phyloP scores from a whole-genome alignment of 2,329 filamentous ascomycete genomes.

The Aspergillus costaricaensis region DNA sequence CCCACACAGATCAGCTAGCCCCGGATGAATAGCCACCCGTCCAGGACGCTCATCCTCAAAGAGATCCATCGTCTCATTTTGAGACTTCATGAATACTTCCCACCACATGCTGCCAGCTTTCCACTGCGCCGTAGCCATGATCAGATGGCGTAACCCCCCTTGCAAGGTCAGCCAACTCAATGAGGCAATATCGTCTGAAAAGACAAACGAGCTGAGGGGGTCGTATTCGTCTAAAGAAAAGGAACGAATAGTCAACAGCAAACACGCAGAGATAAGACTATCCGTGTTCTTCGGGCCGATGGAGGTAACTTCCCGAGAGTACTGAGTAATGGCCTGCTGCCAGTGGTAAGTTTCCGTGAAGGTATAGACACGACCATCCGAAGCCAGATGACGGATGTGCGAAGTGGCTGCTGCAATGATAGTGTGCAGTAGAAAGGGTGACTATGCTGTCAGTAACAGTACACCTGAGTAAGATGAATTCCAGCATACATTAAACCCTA shows the following conservation, averaged over 20 bases:
- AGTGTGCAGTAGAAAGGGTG: slow-evolving; percentile 42
- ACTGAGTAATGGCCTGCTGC: slow-evolving; percentile 39
- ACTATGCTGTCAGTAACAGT: slow-evolving; percentile 19
- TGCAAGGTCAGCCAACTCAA: slow-evolving; percentile 43
- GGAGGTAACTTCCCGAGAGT: slow-evolving; percentile 33
- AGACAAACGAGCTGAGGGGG: slow-evolving; percentile 39
- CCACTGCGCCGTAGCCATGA: slow-evolving; percentile 28
- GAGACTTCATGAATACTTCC: slow-evolving; percentile 31
- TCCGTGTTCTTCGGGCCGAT: slow-evolving; percentile 39
- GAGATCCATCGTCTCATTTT: slow-evolving; percentile 19
- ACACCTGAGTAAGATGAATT: not conserved
- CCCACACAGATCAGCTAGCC: slow-evolving; percentile 38
- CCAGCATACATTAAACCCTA: slow-evolving; percentile 34
- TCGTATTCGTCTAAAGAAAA: slow-evolving; percentile 35
- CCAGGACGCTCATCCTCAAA: slow-evolving; percentile 34
- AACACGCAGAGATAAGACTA: slow-evolving; percentile 39
- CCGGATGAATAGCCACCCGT: slow-evolving; percentile 30
- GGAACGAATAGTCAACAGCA: slow-evolving; percentile 40
- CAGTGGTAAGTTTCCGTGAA: slow-evolving; percentile 40
- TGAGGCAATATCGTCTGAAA: slow-evolving; percentile 32
- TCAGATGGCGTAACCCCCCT: slow-evolving; percentile 35
- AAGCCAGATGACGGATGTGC: slow-evolving; percentile 32
- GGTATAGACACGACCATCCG: slow-evolving; percentile 29
- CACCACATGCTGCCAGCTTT: slow-evolving; percentile 40
- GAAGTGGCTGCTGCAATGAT: slow-evolving; percentile 36